phyloP scores from a whole-genome alignment of 2,329 filamentous ascomycete genomes.

The Fusarium burgessii region DNA sequence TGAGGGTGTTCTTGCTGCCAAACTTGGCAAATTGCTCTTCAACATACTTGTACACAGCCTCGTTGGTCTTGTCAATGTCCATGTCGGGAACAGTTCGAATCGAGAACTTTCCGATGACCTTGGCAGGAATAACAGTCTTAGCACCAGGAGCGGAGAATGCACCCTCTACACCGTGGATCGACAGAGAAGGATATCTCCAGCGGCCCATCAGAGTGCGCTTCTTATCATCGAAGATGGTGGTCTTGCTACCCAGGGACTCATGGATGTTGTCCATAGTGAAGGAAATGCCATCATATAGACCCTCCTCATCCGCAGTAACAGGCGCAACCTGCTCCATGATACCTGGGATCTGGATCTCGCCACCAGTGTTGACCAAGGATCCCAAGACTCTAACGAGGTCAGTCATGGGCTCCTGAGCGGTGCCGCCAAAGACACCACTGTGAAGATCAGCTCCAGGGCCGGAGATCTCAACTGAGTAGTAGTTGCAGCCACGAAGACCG shows the following conservation, averaged over 20 bases:
- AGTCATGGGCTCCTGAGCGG: slow-evolving; percentile 98
- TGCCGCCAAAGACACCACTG: slow-evolving; percentile 96
- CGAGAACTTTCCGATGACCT: slow-evolving; percentile 98
- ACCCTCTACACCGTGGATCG: slow-evolving; percentile 93
- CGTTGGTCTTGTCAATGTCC: slow-evolving; percentile 91
- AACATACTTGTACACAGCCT: slow-evolving; percentile 84
- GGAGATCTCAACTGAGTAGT: slow-evolving; percentile 92
- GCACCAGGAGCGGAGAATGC: slow-evolving; percentile 93
- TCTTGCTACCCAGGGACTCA: slow-evolving; percentile 89
- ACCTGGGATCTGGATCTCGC: slow-evolving; percentile 94
- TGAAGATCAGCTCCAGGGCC: slow-evolving; percentile 95
- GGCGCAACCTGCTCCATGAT: slow-evolving; percentile 94
- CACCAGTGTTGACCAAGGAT: slow-evolving; percentile 87
- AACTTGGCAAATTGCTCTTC: slow-evolving; percentile 88
- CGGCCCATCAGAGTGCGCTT: slow-evolving; percentile 94
- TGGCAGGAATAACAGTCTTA: slow-evolving; percentile 98
- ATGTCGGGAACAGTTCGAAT: slow-evolving; percentile 98
- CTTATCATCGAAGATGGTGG: slow-evolving; percentile 88
- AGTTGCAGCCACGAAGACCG: slow-evolving; percentile 96
- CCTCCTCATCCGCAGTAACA: slow-evolving; percentile 85
- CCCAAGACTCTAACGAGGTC: slow-evolving; percentile 87
- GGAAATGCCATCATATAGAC: slow-evolving; percentile 88
- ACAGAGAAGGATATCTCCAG: slow-evolving; percentile 95
- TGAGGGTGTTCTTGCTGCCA: slow-evolving; percentile 90
- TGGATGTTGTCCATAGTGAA: slow-evolving; percentile 98